These are phyloP conservation scores for Globisporangium nagaii DNA, from an alignment of 352 stramenopile genomes.

Conservation along the genomic window DNA sequence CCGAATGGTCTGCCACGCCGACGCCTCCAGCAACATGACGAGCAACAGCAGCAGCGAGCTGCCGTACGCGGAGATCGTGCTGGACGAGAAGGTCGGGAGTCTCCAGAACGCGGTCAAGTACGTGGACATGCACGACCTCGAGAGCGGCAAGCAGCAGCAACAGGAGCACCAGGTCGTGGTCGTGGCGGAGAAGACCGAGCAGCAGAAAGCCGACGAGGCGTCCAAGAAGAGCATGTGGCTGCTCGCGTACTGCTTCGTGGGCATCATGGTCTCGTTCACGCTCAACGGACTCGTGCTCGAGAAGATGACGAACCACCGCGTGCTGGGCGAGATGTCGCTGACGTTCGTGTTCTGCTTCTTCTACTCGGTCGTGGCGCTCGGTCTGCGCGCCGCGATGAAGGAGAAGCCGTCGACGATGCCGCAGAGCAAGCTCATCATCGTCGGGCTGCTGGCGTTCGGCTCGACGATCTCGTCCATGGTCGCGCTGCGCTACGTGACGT, in stretches of 20 bases:
- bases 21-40: constrained; percentile 36
- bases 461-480: constrained; percentile 84
- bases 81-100: constrained; percentile 28
- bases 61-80: constrained; percentile 58
- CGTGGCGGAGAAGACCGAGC: not conserved
- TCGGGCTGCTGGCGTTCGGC: constrained; percentile 65
- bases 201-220: constrained; percentile 4
- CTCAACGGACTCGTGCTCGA: constrained; percentile 78
- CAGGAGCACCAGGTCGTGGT: constrained; percentile 8
- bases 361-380: constrained; percentile 61
- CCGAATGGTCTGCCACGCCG: constrained; percentile 15
- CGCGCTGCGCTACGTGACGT: constrained; percentile 77
- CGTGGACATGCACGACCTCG: constrained; percentile 21
- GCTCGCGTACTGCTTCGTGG: constrained; percentile 69
- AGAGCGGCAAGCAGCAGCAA: constrained; percentile 17
- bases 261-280: constrained; percentile 83
- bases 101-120: constrained; percentile 21
- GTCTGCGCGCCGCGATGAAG: constrained; percentile 47
- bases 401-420: constrained; percentile 73
- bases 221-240: constrained; percentile 51
- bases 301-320: constrained; percentile 80
- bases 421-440: constrained; percentile 52
- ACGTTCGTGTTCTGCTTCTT: constrained; percentile 82
- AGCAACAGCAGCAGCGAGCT: constrained; percentile 35
- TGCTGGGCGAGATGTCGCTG: constrained; percentile 76